These are phyloP conservation scores for Pterula multifida DNA, from an alignment of 1,284 basidiomycete genomes.

Conservation along the genomic window DNA sequence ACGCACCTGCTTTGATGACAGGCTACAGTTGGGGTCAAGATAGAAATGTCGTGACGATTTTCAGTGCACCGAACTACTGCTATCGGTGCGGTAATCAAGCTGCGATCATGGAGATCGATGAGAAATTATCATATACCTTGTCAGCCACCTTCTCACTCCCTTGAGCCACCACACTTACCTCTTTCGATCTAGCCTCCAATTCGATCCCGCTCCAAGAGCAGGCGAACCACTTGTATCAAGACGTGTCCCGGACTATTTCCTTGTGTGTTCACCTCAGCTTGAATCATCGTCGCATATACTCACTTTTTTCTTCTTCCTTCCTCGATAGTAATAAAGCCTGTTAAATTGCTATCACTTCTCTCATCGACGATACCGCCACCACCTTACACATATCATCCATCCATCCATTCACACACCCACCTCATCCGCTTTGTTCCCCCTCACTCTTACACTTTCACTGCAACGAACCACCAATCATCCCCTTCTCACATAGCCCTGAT, in stretches of 20 bases:
- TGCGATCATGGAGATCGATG: slow-evolving; percentile 99
- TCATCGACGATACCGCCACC: too few species aligned
- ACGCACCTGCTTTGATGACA: slow-evolving; percentile 16
- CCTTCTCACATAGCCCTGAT: too few species aligned
- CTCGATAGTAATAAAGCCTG: too few species aligned
- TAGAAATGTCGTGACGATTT: slow-evolving; percentile 99
- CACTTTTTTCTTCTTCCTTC: neutral
- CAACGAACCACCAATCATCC: too few species aligned
- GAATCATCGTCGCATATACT: too few species aligned
- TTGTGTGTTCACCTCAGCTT: slow-evolving; percentile 57
- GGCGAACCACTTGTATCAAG: slow-evolving; percentile 97
- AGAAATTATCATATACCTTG: slow-evolving; percentile 94
- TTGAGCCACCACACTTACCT: slow-evolving; percentile 5
- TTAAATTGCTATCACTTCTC: too few species aligned
- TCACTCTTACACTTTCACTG: too few species aligned
- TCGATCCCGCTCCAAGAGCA: slow-evolving; percentile 96
- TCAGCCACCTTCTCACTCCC: slow-evolving; percentile 25
- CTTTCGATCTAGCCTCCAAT: slow-evolving; percentile 75
- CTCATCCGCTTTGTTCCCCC: too few species aligned
- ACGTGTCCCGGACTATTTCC: slow-evolving; percentile 96
- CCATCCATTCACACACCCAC: too few species aligned
- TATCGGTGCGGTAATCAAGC: slow-evolving; percentile 99
- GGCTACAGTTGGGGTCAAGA: slow-evolving; percentile 97
- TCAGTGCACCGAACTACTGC: slow-evolving; percentile 98
- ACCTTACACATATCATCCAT: too few species aligned